Conservation (phyloP, 768 basidiomycete species). For the Boletus tylopilopsis region DNA sequence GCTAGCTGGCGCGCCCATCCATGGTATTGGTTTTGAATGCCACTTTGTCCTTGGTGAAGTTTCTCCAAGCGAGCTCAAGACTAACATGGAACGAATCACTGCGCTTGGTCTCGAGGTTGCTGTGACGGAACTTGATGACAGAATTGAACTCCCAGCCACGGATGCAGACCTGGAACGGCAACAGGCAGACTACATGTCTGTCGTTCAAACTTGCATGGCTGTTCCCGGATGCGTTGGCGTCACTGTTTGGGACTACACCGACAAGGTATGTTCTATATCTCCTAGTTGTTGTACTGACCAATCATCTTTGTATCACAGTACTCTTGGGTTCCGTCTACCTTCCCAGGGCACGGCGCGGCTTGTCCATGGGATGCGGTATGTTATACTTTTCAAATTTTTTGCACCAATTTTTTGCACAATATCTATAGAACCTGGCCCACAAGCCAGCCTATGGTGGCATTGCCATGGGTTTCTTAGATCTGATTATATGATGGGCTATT, state of each 20-base stretch:
- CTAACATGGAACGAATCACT: slow-evolving; percentile 49
- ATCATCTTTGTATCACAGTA: slow-evolving; percentile 2
- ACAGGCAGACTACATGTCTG: slow-evolving; percentile 51
- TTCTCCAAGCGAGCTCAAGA: slow-evolving; percentile 41
- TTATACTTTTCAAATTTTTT: background rate
- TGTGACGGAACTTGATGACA: slow-evolving; percentile 65
- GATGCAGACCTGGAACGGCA: slow-evolving; percentile 49
- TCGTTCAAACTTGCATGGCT: slow-evolving; percentile 51
- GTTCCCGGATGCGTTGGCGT: slow-evolving; percentile 35
- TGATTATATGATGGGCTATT: background rate
- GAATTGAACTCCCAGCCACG: slow-evolving; percentile 51
- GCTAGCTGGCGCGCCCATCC: slow-evolving; percentile 46
- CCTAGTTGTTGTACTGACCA: slow-evolving; percentile 13
- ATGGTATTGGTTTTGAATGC: slow-evolving; percentile 59
- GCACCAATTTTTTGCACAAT: background rate
- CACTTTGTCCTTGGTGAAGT: slow-evolving; percentile 60
- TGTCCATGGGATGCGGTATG: slow-evolving; percentile 18
- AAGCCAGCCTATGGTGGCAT: slow-evolving; percentile 18
- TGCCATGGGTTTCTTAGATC: slow-evolving; percentile 4
- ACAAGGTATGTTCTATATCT: slow-evolving; percentile 21
- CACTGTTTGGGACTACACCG: slow-evolving; percentile 42
- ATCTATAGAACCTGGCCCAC: slow-evolving; percentile 9
- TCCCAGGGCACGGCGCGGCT: slow-evolving; percentile 9
- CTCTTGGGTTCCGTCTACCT: slow-evolving; percentile 13
- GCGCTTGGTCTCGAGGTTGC: slow-evolving; percentile 64